A percentile compares a stretch with the other conserved stretches of the same genome.
These are phyloP conservation scores for Globisporangium middletonii DNA, from an alignment of 352 stramenopile genomes.

Conservation along the genomic window DNA sequence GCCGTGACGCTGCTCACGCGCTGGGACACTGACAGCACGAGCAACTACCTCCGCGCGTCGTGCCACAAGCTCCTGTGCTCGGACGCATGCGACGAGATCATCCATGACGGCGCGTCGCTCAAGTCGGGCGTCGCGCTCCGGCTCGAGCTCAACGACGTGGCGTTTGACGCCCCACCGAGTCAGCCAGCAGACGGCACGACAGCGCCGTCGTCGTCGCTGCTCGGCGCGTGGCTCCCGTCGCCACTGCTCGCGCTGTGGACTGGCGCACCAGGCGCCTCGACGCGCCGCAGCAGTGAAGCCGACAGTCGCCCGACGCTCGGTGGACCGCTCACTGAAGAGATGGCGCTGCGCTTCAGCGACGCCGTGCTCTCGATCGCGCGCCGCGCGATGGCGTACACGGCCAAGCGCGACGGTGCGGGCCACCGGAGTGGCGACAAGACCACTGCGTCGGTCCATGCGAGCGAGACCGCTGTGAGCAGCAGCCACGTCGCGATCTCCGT, in stretches of 20 bases:
- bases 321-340: conserved; percentile 53
- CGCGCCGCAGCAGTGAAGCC: conserved; percentile 46
- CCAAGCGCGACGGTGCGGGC: conserved; percentile 14
- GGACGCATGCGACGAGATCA: conserved; percentile 78
- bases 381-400: conserved; percentile 49
- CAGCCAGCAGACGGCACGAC: neutral
- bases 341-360: conserved; percentile 57
- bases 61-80: conserved; percentile 83
- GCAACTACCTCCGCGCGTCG: conserved; percentile 62
- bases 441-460: conserved; percentile 13
- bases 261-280: neutral
- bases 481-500: conserved; percentile 14
- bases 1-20: conserved; percentile 60
- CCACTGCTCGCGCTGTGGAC: neutral
- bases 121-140: conserved; percentile 74
- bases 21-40: conserved; percentile 78
- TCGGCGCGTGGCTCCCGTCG: neutral
- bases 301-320: conserved; percentile 45
- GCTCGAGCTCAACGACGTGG: conserved; percentile 49
- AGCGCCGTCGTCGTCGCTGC: neutral
- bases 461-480: neutral
- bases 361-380: conserved; percentile 54
- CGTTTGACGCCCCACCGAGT: conserved; percentile 21
- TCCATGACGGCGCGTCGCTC: conserved; percentile 72
- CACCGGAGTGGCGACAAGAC: conserved; percentile 5